These are phyloP conservation scores for Cystobasidium sp. DNA, from an alignment of 1,284 basidiomycete species.

Conservation along the genomic window DNA sequence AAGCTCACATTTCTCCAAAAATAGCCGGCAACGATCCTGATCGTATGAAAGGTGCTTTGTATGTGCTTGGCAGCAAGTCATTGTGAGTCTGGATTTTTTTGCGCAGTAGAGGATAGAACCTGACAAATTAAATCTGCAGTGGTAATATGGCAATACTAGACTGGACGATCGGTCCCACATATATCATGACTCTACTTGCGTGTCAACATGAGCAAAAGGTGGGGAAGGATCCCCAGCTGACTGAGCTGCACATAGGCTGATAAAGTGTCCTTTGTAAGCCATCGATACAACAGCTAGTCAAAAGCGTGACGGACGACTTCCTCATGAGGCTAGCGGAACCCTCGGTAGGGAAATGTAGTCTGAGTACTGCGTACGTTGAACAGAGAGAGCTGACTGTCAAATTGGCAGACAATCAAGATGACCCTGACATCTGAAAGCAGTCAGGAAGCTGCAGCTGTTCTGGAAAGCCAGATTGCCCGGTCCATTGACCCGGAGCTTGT, in stretches of 20 bases:
- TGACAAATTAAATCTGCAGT: constrained; percentile 43
- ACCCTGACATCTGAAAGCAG: constrained; percentile 14
- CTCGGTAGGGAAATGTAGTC: constrained; percentile 45
- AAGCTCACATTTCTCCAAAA: constrained; percentile 10
- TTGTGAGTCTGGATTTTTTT: constrained; percentile 61
- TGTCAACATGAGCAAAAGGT: constrained; percentile 94
- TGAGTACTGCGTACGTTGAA: background rate
- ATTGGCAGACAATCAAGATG: constrained; percentile 33
- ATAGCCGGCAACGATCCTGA: constrained; percentile 78
- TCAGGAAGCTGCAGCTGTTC: background rate
- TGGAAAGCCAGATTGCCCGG: constrained; percentile 2
- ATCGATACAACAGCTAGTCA: constrained; percentile 85
- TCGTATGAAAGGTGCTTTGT: constrained; percentile 92
- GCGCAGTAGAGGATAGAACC: constrained; percentile 15
- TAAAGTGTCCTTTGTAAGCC: constrained; percentile 62
- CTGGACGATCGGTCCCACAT: constrained; percentile 68
- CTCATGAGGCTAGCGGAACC: constrained; percentile 56
- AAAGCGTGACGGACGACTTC: constrained; percentile 70
- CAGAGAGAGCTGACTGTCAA: constrained; percentile 35
- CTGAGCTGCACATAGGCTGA: constrained; percentile 32
- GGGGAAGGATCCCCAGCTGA: background rate
- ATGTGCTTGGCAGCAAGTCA: constrained; percentile 79
- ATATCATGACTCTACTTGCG: constrained; percentile 73
- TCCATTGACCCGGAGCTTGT: background rate
- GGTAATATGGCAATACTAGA: constrained; percentile 62